These are phyloP conservation scores for Hypocreales sp. DNA, from an alignment of 2,329 filamentous ascomycete genomes.

Conservation along the genomic window DNA sequence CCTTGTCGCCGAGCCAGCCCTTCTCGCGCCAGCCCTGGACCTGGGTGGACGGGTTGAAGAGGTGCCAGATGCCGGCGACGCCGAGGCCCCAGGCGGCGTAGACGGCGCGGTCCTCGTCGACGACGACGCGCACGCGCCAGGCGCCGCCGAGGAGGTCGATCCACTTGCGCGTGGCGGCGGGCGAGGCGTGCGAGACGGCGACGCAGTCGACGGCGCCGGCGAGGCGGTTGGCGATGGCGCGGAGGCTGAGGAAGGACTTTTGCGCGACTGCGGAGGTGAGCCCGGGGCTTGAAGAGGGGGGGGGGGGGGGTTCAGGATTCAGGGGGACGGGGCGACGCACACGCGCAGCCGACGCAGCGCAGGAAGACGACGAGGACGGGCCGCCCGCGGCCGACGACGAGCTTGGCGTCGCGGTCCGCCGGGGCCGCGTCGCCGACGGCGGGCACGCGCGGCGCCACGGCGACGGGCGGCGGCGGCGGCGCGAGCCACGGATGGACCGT, in stretches of 20 bases:
- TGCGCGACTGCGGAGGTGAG: conserved; percentile 28
- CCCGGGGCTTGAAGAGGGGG: conserved; percentile 1
- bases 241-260: conserved; percentile 40
- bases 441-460: conserved; percentile 27
- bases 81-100: conserved; percentile 47
- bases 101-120: conserved; percentile 39
- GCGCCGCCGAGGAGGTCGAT: conserved; percentile 39
- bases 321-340: too few species aligned
- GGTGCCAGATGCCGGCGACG: conserved; percentile 30
- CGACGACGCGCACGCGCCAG: conserved; percentile 35
- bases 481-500: conserved; percentile 38
- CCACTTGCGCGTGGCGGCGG: conserved; percentile 39
- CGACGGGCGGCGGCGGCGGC: conserved; percentile 33
- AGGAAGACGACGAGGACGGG: conserved; percentile 34
- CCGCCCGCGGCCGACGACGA: conserved; percentile 26
- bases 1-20: conserved; percentile 35
- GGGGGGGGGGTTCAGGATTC: conserved; percentile 15
- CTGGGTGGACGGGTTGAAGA: conserved; percentile 37
- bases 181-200: conserved; percentile 43
- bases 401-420: conserved; percentile 26
- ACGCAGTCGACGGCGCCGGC: conserved; percentile 34
- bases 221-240: conserved; percentile 36
- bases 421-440: conserved; percentile 32
- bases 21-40: conserved; percentile 37
- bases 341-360: conserved; percentile 39